Percentiles rank a stretch among this genome's conserved stretches.
Evolutionary conservation across 2,329 filamentous ascomycete genomes (phyloP).

Genomic region (Sporothrix pseudoabietina): DNA sequence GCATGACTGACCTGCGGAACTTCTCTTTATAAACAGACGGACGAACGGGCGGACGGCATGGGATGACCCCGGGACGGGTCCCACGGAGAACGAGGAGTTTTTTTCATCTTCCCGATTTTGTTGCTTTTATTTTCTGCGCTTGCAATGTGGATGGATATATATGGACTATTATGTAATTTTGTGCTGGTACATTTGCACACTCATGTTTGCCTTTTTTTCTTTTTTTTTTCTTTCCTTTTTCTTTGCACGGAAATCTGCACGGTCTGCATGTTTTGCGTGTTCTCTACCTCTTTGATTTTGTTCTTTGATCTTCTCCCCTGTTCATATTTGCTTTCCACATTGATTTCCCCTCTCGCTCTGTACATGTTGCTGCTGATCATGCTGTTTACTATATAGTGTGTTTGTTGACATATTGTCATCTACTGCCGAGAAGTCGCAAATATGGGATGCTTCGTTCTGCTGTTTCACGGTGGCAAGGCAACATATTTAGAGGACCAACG

Average conservation of each 20-base stretch:
- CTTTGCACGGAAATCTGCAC: neutral
- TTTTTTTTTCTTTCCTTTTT: neutral
- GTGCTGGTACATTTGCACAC: neutral
- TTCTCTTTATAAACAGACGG: neutral
- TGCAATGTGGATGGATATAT: conserved; percentile 9
- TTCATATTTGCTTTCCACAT: neutral
- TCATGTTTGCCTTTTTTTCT: neutral
- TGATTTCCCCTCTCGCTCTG: conserved; percentile 4
- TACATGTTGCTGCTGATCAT: neutral
- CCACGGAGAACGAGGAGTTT: conserved; percentile 20
- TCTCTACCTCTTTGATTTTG: neutral
- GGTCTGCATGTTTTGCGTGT: neutral
- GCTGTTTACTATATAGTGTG: too few species aligned
- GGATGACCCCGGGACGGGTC: neutral
- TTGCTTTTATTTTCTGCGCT: neutral
- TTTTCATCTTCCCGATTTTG: neutral
- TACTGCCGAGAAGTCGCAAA: neutral
- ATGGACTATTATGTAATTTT: conserved; percentile 7
- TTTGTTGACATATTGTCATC: neutral
- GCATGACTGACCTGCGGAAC: neutral
- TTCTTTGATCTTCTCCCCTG: conserved; percentile 10
- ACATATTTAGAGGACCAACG: neutral
- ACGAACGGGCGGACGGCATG: neutral
- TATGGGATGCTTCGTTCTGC: neutral
- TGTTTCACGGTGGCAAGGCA: neutral